Conservation (phyloP, 805 yeast species). For the Peterozyma toletana region DNA sequence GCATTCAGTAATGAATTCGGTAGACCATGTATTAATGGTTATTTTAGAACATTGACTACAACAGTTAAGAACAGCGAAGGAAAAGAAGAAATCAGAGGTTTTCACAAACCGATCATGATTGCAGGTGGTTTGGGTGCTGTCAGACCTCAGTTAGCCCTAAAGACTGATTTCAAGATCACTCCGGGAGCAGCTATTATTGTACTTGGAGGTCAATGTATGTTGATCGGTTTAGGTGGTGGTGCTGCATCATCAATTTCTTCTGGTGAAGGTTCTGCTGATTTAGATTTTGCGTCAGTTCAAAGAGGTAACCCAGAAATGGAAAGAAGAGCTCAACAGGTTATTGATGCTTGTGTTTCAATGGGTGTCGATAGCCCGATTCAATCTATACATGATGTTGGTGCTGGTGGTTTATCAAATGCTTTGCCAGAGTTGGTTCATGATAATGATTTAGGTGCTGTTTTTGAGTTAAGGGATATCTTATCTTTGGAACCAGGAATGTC, state of each 20-base stretch:
- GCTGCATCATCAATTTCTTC: constrained; percentile 97
- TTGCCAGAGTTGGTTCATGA: constrained; percentile 97
- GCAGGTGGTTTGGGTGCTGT: constrained; percentile 99
- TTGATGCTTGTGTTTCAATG: constrained; percentile 84
- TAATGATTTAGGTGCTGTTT: constrained; percentile 89
- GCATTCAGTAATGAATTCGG: constrained; percentile 99
- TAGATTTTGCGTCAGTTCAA: constrained; percentile 98
- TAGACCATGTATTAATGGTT: constrained; percentile 94
- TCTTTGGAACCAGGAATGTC: constrained; percentile 97
- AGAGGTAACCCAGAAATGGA: constrained; percentile 99
- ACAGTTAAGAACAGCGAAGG: constrained; percentile 56
- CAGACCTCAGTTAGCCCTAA: constrained; percentile 86
- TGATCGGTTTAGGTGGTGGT: constrained; percentile 99
- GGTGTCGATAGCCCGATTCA: constrained; percentile 77
- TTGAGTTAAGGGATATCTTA: constrained; percentile 85
- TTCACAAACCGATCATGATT: constrained; percentile 98
- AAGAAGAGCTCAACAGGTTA: constrained; percentile 97
- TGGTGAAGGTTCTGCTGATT: constrained; percentile 92
- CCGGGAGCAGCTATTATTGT: constrained; percentile 91
- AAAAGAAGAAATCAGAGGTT: constrained; percentile 78
- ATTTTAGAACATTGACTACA: constrained; percentile 91
- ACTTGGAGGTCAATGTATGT: constrained; percentile 96
- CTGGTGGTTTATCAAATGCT: constrained; percentile 97
- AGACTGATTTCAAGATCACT: constrained; percentile 71
- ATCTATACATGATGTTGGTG: constrained; percentile 98